These are phyloP conservation scores for Dissoconium aciculare DNA, from an alignment of 2,329 filamentous ascomycete genomes.

Conservation along the genomic window DNA sequence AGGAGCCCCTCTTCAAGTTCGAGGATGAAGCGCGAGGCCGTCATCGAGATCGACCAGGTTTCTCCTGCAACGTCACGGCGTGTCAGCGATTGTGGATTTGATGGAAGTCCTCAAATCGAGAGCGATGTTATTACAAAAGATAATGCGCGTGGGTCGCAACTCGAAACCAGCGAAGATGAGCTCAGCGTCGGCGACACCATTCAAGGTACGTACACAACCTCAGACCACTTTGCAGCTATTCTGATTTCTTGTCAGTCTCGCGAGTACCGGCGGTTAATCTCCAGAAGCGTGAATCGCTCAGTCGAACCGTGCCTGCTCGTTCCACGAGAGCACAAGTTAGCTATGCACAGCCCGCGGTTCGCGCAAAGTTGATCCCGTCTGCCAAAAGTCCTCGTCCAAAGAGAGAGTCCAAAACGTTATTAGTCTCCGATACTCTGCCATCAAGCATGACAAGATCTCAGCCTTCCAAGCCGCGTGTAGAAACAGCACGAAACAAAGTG, in stretches of 20 bases:
- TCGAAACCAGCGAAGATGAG: too few relatives aligned
- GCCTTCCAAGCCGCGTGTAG: conserved; percentile 5
- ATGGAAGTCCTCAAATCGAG: too few relatives aligned
- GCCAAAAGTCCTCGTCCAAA: conserved; percentile 5
- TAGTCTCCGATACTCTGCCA: conserved; percentile 10
- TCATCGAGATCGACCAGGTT: too few relatives aligned
- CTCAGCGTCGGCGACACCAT: conserved; percentile 12
- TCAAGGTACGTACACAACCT: conserved; percentile 9
- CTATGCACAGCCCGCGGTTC: conserved; percentile 12
- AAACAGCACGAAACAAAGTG: conserved; percentile 28
- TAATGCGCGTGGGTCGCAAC: too few relatives aligned
- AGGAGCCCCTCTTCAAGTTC: conserved; percentile 15
- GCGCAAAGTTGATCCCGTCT: too few relatives aligned
- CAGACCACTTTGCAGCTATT: too few relatives aligned
- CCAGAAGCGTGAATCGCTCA: conserved; percentile 2
- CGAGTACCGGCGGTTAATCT: conserved; percentile 1
- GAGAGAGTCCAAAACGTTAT: too few relatives aligned
- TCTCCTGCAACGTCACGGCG: too few relatives aligned
- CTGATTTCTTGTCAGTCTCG: conserved; percentile 3
- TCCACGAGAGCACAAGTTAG: conserved; percentile 14
- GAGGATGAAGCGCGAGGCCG: conserved; percentile 13
- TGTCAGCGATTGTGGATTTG: too few relatives aligned
- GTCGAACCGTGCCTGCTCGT: conserved; percentile 15
- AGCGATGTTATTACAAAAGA: too few relatives aligned
- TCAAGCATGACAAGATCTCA: conserved; percentile 4